Percentiles rank a stretch among this genome's conserved stretches.
phyloP scores from a whole-genome alignment of 805 yeast species.

The Cyberlindnera veronae region DNA sequence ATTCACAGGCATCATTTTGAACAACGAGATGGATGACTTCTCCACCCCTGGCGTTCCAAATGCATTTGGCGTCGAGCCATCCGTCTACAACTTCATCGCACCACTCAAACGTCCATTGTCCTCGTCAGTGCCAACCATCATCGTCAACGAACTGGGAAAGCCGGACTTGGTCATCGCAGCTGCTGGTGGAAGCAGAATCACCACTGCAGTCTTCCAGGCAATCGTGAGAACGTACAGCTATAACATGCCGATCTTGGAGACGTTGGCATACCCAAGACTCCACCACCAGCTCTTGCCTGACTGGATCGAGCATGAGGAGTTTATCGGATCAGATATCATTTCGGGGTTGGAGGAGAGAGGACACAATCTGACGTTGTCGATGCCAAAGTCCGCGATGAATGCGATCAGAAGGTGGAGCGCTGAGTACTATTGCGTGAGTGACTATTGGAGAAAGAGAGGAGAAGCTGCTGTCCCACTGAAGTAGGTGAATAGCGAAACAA shows the following conservation, averaged over 20 bases:
- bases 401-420: slow-evolving; percentile 41
- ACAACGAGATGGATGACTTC: slow-evolving; percentile 95
- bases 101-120: slow-evolving; percentile 84
- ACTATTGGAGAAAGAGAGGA: slow-evolving; percentile 87
- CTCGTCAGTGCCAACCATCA: slow-evolving; percentile 74
- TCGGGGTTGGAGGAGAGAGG: slow-evolving; percentile 42
- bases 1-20: slow-evolving; percentile 75
- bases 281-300: slow-evolving; percentile 92
- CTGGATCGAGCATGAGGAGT: slow-evolving; percentile 54
- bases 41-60: slow-evolving; percentile 67
- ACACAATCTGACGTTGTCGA: slow-evolving; percentile 40
- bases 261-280: slow-evolving; percentile 74
- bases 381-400: slow-evolving; percentile 55
- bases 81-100: slow-evolving; percentile 69
- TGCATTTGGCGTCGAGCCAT: slow-evolving; percentile 79
- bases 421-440: slow-evolving; percentile 70
- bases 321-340: slow-evolving; percentile 41
- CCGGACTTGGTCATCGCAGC: slow-evolving; percentile 81
- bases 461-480: slow-evolving; percentile 45
- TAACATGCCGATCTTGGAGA: slow-evolving; percentile 55
- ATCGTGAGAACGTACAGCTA: slow-evolving; percentile 63
- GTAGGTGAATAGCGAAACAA: no score
- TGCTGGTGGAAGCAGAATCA: slow-evolving; percentile 89
- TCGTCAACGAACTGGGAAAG: slow-evolving; percentile 42
- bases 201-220: slow-evolving; percentile 80